Evolutionary conservation across 345 rosid genomes (phyloP).

Genomic region (Reutealis trisperma): DNA sequence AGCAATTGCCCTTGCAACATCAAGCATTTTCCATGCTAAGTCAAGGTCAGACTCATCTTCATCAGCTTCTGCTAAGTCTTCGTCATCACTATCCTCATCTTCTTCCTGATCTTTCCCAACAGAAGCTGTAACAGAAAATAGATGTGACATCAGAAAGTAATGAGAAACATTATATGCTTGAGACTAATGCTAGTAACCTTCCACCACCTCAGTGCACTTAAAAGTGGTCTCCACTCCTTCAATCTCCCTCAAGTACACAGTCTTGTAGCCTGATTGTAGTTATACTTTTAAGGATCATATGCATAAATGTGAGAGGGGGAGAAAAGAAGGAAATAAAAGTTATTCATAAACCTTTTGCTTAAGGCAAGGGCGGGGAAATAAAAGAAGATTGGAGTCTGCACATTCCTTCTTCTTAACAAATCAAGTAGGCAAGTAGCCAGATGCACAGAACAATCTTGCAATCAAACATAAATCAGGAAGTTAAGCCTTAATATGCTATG

Average conservation of each 20-base stretch:
- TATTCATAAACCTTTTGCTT: not conserved
- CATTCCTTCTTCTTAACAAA: not conserved
- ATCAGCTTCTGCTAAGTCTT: slow-evolving; percentile 65
- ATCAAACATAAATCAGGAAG: too few species aligned
- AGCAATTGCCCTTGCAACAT: slow-evolving; percentile 83
- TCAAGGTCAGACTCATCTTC: slow-evolving; percentile 95
- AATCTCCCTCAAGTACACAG: not conserved
- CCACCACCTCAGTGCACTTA: slow-evolving; percentile 5
- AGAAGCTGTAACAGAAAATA: slow-evolving; percentile 34
- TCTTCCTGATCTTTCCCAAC: slow-evolving; percentile 53
- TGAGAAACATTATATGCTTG: not conserved
- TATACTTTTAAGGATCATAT: not conserved
- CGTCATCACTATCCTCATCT: slow-evolving; percentile 49
- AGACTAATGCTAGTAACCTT: not conserved
- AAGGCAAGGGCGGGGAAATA: not conserved
- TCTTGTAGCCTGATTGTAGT: not conserved
- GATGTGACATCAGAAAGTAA: not conserved
- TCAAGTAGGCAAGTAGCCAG: not conserved
- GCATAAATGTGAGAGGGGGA: not conserved
- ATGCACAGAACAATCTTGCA: not conserved
- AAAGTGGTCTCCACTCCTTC: not conserved
- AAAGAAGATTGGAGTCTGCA: not conserved
- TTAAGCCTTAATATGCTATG: not conserved
- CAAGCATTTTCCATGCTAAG: slow-evolving; percentile 96
- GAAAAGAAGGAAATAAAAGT: not conserved